A percentile compares a stretch with the other conserved stretches of the same genome.
These are phyloP conservation scores for Musa beccarii DNA, from an alignment of 176 grass and related monocot species.

Conservation along the genomic window DNA sequence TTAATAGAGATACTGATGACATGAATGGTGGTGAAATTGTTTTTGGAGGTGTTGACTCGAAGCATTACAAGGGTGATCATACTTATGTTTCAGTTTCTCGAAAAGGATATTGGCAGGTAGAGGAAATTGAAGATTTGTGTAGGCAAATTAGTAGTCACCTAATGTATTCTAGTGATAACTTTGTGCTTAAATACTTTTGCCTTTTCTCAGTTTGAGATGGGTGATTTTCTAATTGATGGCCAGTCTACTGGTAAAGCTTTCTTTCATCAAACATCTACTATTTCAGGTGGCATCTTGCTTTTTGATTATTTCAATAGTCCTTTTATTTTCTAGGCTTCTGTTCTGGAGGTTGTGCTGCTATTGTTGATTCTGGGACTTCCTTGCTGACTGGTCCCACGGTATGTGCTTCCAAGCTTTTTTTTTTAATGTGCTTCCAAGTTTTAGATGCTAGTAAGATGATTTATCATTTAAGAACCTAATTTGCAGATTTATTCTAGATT, in stretches of 20 bases:
- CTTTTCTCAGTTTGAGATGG: slow-evolving; percentile 53
- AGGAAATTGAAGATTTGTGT: not conserved
- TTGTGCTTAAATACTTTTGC: not conserved
- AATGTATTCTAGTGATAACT: not conserved
- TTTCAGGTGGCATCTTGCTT: not conserved
- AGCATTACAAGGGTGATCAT: slow-evolving; percentile 62
- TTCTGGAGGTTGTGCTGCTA: slow-evolving; percentile 67
- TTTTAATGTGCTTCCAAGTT: not conserved
- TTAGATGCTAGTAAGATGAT: not conserved
- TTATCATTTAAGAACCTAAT: too few species aligned
- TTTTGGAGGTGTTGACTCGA: slow-evolving; percentile 71
- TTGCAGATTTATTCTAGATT: too few species aligned
- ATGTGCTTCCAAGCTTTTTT: slow-evolving; percentile 14
- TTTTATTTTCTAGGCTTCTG: slow-evolving; percentile 50
- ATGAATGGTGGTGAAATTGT: slow-evolving; percentile 61
- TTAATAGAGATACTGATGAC: slow-evolving; percentile 54
- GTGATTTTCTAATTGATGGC: slow-evolving; percentile 79
- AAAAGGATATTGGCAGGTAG: slow-evolving; percentile 78
- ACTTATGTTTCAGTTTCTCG: slow-evolving; percentile 74
- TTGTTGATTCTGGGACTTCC: slow-evolving; percentile 91
- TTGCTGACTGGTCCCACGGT: slow-evolving; percentile 79
- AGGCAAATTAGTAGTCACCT: not conserved
- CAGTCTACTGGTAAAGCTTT: slow-evolving; percentile 45
- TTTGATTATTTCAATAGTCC: not conserved
- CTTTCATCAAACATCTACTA: not conserved